Evolutionary conservation across 2,329 filamentous ascomycete genomes (phyloP).

Genomic region (Nannizzia gypsea): DNA sequence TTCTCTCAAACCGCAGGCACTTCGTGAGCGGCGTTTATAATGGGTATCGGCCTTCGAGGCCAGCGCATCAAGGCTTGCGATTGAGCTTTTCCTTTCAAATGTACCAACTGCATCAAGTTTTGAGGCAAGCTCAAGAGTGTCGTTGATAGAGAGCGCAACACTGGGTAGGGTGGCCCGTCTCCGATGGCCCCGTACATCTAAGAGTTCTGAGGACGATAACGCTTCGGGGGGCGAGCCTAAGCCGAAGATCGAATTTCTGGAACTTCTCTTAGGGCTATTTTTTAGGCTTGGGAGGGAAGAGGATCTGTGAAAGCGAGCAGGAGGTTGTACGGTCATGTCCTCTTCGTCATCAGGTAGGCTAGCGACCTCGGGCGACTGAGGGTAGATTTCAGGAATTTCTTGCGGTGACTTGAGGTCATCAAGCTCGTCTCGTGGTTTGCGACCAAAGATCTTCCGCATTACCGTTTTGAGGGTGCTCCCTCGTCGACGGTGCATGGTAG

Average conservation of each 20-base stretch:
- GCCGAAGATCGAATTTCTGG: background rate
- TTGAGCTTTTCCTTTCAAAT: background rate
- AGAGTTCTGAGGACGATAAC: background rate
- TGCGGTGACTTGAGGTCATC: background rate
- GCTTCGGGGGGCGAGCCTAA: background rate
- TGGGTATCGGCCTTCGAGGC: slow-evolving; percentile 14
- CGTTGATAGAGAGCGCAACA: slow-evolving; percentile 33
- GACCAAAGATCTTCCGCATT: slow-evolving; percentile 36
- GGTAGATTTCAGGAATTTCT: background rate
- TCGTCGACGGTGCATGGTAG: slow-evolving; percentile 27
- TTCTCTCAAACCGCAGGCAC: slow-evolving; percentile 31
- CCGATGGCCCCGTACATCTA: slow-evolving; percentile 12
- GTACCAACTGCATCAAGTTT: slow-evolving; percentile 7
- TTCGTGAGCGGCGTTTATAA: slow-evolving; percentile 34
- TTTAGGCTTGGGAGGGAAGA: slow-evolving; percentile 8
- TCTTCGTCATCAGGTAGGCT: background rate
- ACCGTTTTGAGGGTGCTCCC: slow-evolving; percentile 33
- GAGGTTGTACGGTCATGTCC: background rate
- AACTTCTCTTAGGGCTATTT: background rate
- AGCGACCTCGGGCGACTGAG: background rate
- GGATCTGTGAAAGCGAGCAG: slow-evolving; percentile 8
- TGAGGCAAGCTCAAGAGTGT: slow-evolving; percentile 19
- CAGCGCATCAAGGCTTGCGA: slow-evolving; percentile 8
- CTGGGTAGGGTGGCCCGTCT: slow-evolving; percentile 36
- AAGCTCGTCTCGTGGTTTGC: slow-evolving; percentile 24